These are phyloP conservation scores for Trifolium dubium DNA, from an alignment of 306 rosid species.

Conservation along the genomic window DNA sequence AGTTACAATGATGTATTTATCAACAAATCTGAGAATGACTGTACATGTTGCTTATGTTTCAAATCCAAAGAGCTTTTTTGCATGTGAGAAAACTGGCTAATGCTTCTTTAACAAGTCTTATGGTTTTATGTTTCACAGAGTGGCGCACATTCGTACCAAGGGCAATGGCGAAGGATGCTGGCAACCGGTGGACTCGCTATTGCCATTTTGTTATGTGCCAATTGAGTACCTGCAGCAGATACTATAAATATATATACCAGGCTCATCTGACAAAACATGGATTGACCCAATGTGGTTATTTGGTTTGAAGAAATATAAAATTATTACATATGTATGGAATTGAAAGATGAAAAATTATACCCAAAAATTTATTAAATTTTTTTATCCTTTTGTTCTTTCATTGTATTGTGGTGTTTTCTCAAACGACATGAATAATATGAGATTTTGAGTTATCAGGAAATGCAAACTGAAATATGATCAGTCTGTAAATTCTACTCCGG, in stretches of 20 bases:
- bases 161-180: conserved; percentile 54
- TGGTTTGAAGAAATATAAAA: conserved; percentile 36
- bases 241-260: conserved; percentile 33
- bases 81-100: background rate
- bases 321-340: conserved; percentile 38
- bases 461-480: background rate
- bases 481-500: too few relatives aligned
- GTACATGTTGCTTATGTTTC: too few relatives aligned
- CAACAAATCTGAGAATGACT: too few relatives aligned
- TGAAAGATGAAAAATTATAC: conserved; percentile 35
- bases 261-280: conserved; percentile 33
- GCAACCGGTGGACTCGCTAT: conserved; percentile 54
- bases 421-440: conserved; percentile 15
- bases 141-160: conserved; percentile 55
- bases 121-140: conserved; percentile 52
- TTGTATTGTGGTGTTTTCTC: conserved; percentile 12
- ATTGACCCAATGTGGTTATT: conserved; percentile 31
- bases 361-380: background rate
- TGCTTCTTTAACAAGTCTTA: background rate
- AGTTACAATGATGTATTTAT: background rate
- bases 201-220: conserved; percentile 54
- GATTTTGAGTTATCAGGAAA: conserved; percentile 16
- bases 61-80: background rate
- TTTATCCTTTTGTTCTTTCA: conserved; percentile 10
- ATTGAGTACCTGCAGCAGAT: conserved; percentile 49